Percentiles rank a stretch among this genome's conserved stretches.
These are phyloP conservation scores for Penicillium sp. DNA, from an alignment of 2,329 filamentous ascomycete species.

Conservation along the genomic window DNA sequence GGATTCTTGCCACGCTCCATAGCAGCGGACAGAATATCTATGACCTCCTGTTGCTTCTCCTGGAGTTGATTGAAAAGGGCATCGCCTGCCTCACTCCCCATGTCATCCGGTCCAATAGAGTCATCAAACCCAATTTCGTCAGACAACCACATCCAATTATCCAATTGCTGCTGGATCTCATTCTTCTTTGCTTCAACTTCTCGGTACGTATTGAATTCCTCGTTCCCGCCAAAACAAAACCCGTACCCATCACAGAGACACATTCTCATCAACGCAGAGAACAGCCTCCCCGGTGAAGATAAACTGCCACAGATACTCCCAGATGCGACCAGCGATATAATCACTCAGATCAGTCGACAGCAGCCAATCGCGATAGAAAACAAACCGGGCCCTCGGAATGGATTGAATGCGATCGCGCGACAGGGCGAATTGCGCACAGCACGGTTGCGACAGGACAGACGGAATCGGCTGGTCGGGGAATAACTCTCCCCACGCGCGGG, in stretches of 20 bases:
- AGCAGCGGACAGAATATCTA: conserved; percentile 45
- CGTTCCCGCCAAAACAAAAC: conserved; percentile 43
- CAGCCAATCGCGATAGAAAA: conserved; percentile 61
- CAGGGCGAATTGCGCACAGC: conserved; percentile 64
- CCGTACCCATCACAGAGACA: conserved; percentile 66
- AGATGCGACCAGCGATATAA: conserved; percentile 57
- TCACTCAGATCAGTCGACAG: conserved; percentile 56
- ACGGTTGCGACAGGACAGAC: conserved; percentile 57
- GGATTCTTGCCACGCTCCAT: conserved; percentile 53
- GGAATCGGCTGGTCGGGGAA: conserved; percentile 47
- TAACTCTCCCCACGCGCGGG: conserved; percentile 48
- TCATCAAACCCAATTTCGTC: conserved; percentile 12
- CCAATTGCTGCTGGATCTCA: conserved; percentile 8
- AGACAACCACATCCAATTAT: conserved; percentile 13
- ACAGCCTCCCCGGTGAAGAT: conserved; percentile 54
- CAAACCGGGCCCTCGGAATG: conserved; percentile 53
- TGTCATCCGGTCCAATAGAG: conserved; percentile 8
- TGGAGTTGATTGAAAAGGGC: conserved; percentile 37
- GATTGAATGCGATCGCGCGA: conserved; percentile 56
- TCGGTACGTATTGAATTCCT: conserved; percentile 12
- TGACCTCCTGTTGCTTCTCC: conserved; percentile 43
- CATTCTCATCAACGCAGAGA: conserved; percentile 50
- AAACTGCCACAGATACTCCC: conserved; percentile 65
- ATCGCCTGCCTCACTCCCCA: background rate
- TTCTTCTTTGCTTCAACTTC: conserved; percentile 7